These are phyloP conservation scores for Xylaria scruposa DNA, from an alignment of 495 filamentous ascomycete species.

Conservation along the genomic window DNA sequence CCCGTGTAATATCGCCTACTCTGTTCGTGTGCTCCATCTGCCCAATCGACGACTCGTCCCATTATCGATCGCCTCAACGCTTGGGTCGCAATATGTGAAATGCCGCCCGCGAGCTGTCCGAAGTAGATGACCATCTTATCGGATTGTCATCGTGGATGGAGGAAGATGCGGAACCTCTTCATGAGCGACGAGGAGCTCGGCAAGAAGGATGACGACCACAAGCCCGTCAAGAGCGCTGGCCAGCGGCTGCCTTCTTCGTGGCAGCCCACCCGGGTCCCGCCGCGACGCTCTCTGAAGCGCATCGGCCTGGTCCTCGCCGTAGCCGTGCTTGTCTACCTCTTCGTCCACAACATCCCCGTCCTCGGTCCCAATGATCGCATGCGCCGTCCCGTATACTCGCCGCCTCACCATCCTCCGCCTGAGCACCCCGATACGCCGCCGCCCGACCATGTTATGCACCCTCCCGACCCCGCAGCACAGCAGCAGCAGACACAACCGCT, in stretches of 20 bases:
- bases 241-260: slow-evolving; percentile 42
- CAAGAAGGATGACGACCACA: slow-evolving; percentile 61
- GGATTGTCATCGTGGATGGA: slow-evolving; percentile 31
- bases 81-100: slow-evolving; percentile 24
- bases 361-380: slow-evolving; percentile 34
- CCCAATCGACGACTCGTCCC: neutral
- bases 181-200: slow-evolving; percentile 52
- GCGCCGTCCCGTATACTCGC: slow-evolving; percentile 30
- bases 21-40: neutral
- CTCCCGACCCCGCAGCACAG: slow-evolving; percentile 17
- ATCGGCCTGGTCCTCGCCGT: slow-evolving; percentile 41
- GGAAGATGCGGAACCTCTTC: slow-evolving; percentile 49
- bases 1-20: neutral
- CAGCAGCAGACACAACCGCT: slow-evolving; percentile 20
- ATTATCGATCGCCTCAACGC: neutral
- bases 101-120: slow-evolving; percentile 8
- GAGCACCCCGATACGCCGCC: slow-evolving; percentile 12
- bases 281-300: slow-evolving; percentile 49
- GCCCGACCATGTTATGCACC: slow-evolving; percentile 16
- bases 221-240: slow-evolving; percentile 35
- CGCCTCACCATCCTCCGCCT: slow-evolving; percentile 17
- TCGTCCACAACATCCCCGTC: slow-evolving; percentile 52
- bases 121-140: slow-evolving; percentile 2
- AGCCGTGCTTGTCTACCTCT: slow-evolving; percentile 47
- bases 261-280: slow-evolving; percentile 43